Evolutionary conservation across 2,329 filamentous ascomycete species (phyloP), one percentile per base, ranked within the genome.

Genomic region (Nannizziopsis barbatae): DNA sequence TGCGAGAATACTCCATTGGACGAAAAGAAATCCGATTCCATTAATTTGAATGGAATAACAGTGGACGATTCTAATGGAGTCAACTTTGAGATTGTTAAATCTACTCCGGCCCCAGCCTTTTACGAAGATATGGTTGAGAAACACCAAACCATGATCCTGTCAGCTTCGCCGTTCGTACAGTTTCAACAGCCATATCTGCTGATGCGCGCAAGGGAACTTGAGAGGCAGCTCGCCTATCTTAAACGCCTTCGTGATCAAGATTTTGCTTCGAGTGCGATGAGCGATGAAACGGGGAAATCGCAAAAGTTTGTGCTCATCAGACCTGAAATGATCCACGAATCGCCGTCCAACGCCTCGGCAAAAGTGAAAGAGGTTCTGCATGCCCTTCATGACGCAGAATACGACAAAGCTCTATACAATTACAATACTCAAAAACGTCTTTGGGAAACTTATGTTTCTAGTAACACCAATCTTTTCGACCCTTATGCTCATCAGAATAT

Each of bases 401-500:
- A 96, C 58, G 89, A 98, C 63, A 94, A 92, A 65, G 89, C 90
- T 1, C 70, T 93, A 31, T 86, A 95, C 66, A 88, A 89, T 57
- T 98, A 96, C 62, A 80, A 88, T 63, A 95, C 87, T 0, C 90
- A 96, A 62, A 95, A 88, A 49, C 80, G 86, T 27, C 89, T 95
- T 57, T 98, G 92, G 92, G 92, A 98, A 62, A 86, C 86, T 22
- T 95, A 95, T 59, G 83, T 95, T 17, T 81, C 90, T 44, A 87
- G 86, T 11, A 93, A 92, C 56, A 72, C 84, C 30, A 84, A 93
- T 59, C 75, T 96, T 1, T 98, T 95, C 57, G 88, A 98, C 61
- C 92, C 93, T 0, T 92, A 88, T 61, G 85, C 87, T 0, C 93
- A 98, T 60, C 92, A 98, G 60, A 95, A 92, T 60, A 95, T 98